phyloP scores from a whole-genome alignment of 441 rosid species.

The Arabidopsis hybrid region DNA sequence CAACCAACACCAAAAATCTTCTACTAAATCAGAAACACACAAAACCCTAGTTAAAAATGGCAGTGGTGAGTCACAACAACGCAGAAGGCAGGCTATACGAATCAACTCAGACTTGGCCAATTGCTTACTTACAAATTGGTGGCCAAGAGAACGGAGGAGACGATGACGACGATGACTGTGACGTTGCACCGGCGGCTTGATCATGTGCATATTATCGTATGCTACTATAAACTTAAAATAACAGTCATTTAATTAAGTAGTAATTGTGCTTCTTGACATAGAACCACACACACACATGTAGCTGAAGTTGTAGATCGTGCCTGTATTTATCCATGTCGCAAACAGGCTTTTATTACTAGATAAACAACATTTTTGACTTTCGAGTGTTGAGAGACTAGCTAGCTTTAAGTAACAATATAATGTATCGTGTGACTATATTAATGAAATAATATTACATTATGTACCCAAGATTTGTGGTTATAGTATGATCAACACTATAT shows the following conservation, averaged over 20 bases:
- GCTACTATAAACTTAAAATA: conserved; percentile 24
- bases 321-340: conserved; percentile 26
- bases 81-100: conserved; percentile 34
- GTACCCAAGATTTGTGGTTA: conserved; percentile 10
- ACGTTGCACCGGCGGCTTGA: conserved; percentile 49
- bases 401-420: conserved; percentile 28
- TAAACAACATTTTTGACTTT: conserved; percentile 39
- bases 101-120: conserved; percentile 24
- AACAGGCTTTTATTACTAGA: conserved; percentile 20
- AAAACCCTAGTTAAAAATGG: conserved; percentile 36
- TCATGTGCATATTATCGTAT: conserved; percentile 27
- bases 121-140: conserved; percentile 26
- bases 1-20: conserved; percentile 23
- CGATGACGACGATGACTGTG: conserved; percentile 46
- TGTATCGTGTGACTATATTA: conserved; percentile 23
- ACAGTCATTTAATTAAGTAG: conserved; percentile 23
- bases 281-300: conserved; percentile 18
- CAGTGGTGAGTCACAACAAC: conserved; percentile 39
- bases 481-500: not conserved
- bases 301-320: conserved; percentile 18
- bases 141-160: conserved; percentile 46
- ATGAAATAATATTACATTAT: conserved; percentile 28
- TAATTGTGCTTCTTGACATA: conserved; percentile 24
- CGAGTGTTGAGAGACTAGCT: conserved; percentile 40
- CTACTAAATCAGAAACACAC: conserved; percentile 29